Evolutionary conservation across 2,329 filamentous ascomycete species (phyloP).

Genomic region (Rasamsonia emersonii): DNA sequence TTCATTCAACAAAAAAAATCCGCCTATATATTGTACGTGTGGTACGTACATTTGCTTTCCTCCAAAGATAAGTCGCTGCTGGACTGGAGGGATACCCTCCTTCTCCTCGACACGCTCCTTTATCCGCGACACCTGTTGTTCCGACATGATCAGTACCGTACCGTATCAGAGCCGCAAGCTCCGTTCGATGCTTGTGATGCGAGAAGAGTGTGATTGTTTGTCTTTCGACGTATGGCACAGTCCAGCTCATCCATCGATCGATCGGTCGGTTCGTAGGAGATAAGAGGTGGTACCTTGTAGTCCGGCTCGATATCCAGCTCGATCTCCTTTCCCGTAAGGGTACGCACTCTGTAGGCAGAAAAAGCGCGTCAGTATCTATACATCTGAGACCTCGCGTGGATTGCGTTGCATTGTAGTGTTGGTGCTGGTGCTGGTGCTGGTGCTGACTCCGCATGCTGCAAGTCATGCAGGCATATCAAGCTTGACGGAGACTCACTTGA

Average conservation of each 20-base stretch:
- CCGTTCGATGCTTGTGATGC: too few relatives aligned
- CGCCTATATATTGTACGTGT: too few relatives aligned
- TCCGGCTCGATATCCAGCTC: constrained; percentile 93
- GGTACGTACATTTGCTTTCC: constrained; percentile 93
- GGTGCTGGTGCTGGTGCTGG: constrained; percentile 8
- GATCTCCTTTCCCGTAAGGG: constrained; percentile 96
- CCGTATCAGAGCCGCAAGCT: too few relatives aligned
- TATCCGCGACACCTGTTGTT: constrained; percentile 72
- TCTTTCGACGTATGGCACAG: too few relatives aligned
- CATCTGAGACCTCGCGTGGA: constrained; percentile 4
- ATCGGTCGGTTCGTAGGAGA: background rate
- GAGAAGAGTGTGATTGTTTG: too few relatives aligned
- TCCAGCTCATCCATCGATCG: too few relatives aligned
- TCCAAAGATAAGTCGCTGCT: constrained; percentile 91
- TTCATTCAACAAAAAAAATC: too few relatives aligned
- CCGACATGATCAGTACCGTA: too few relatives aligned
- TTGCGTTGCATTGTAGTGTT: constrained; percentile 6
- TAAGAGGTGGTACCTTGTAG: constrained; percentile 65
- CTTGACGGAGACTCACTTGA: constrained; percentile 47
- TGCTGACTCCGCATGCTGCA: background rate
- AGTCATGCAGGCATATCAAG: too few relatives aligned
- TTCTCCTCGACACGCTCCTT: constrained; percentile 99
- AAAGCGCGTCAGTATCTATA: constrained; percentile 5
- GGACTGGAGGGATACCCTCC: constrained; percentile 92
- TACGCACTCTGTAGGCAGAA: constrained; percentile 65